Evolutionary conservation across 2,329 filamentous ascomycete species (phyloP).

Genomic region (Hypomyces perniciosus): DNA sequence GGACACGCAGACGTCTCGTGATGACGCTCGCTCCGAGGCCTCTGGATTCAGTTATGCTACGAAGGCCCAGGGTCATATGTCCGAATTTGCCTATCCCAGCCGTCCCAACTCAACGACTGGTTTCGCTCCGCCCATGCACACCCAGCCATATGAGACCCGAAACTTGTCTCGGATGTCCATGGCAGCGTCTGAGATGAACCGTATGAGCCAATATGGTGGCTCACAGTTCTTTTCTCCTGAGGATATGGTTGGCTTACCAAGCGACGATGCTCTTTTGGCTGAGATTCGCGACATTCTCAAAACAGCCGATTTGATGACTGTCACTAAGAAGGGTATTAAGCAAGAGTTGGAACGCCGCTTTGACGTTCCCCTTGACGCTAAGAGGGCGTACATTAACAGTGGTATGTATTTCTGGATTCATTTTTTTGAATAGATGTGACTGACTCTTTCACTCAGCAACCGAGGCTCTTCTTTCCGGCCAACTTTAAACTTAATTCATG

Average conservation of each 20-base stretch:
- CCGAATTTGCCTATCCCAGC: slow-evolving; percentile 64
- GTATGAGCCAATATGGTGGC: slow-evolving; percentile 55
- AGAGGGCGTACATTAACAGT: slow-evolving; percentile 89
- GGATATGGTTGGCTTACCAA: slow-evolving; percentile 71
- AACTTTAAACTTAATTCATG: slow-evolving; percentile 47
- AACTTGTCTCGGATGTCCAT: slow-evolving; percentile 70
- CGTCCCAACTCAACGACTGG: slow-evolving; percentile 52
- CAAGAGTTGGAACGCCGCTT: slow-evolving; percentile 86
- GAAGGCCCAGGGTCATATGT: slow-evolving; percentile 60
- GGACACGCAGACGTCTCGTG: slow-evolving; percentile 83
- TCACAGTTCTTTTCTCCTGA: slow-evolving; percentile 55
- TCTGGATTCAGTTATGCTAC: slow-evolving; percentile 95
- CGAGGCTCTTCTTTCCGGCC: slow-evolving; percentile 71
- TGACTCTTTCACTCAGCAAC: slow-evolving; percentile 47
- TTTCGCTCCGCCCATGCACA: slow-evolving; percentile 40
- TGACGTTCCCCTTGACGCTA: slow-evolving; percentile 75
- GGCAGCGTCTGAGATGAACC: slow-evolving; percentile 65
- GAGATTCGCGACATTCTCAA: slow-evolving; percentile 93
- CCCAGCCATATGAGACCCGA: slow-evolving; percentile 44
- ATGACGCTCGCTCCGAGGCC: slow-evolving; percentile 76
- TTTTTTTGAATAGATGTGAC: not conserved
- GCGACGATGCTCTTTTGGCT: slow-evolving; percentile 80
- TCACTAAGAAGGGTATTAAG: slow-evolving; percentile 99
- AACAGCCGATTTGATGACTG: slow-evolving; percentile 91
- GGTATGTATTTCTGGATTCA: slow-evolving; percentile 50